Percentiles rank a stretch among this genome's conserved stretches.
phyloP scores from a whole-genome alignment of 768 basidiomycete species.

The Amylocystis lapponica region DNA sequence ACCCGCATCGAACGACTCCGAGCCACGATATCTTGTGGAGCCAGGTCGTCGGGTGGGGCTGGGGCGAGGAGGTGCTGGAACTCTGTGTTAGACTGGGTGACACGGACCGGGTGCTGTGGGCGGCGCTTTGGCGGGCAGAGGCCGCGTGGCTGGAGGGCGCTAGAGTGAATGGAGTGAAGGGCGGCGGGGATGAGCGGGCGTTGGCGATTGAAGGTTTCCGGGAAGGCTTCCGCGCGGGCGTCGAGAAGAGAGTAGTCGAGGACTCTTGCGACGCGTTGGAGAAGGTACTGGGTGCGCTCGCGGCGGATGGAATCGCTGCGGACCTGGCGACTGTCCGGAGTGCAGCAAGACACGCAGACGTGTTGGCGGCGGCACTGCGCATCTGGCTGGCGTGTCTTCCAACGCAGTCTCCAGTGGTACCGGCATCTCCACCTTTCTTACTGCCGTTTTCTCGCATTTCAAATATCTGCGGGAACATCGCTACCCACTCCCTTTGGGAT shows the following conservation, averaged over 20 bases:
- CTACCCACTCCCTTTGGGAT: constrained; percentile 49
- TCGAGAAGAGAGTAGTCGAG: constrained; percentile 21
- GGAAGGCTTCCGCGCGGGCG: constrained; percentile 34
- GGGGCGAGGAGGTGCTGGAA: constrained; percentile 53
- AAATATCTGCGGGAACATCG: constrained; percentile 42
- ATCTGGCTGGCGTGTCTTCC: constrained; percentile 63
- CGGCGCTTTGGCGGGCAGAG: constrained; percentile 43
- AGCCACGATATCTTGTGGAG: constrained; percentile 89
- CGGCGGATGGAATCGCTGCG: constrained; percentile 1
- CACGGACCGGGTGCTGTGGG: constrained; percentile 25
- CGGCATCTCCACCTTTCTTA: constrained; percentile 49
- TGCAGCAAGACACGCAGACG: constrained; percentile 30
- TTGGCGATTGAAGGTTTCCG: constrained; percentile 29
- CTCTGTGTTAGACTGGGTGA: constrained; percentile 31
- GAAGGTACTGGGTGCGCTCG: constrained; percentile 10
- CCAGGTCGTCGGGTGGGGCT: constrained; percentile 74
- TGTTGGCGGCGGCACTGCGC: constrained; percentile 46
- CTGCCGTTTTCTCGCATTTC: constrained; percentile 57
- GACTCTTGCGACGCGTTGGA: constrained; percentile 15
- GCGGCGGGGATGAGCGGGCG: constrained; percentile 59
- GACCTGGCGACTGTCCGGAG: constrained; percentile 16
- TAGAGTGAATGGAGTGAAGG: constrained; percentile 60
- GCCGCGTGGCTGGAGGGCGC: constrained; percentile 75
- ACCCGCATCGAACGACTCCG: constrained; percentile 86
- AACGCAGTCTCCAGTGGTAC: constrained; percentile 30